Evolutionary conservation across 371 early-diverging fungal species (phyloP).

Genomic region (Mortierella sp.): DNA sequence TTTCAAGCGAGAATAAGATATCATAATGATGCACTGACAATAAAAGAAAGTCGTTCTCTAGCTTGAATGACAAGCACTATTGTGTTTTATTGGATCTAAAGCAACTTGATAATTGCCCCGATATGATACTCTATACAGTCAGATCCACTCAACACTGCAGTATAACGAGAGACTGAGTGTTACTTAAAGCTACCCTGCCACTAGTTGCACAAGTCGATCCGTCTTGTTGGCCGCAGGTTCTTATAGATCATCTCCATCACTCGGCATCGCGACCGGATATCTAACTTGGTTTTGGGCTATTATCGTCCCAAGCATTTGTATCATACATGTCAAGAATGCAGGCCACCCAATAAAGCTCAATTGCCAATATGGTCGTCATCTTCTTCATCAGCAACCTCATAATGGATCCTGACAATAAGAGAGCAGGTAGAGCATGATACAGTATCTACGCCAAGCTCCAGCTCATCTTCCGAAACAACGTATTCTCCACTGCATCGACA

Average conservation of each 20-base stretch:
- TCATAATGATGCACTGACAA: not conserved
- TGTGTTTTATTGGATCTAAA: not conserved
- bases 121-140: too few species aligned
- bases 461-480: slow-evolving; percentile 36
- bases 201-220: too few species aligned
- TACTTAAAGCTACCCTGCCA: too few species aligned
- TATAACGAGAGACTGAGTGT: too few species aligned
- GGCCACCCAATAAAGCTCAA: not conserved
- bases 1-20: slow-evolving; percentile 59
- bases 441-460: slow-evolving; percentile 47
- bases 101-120: too few species aligned
- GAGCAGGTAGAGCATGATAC: slow-evolving; percentile 51
- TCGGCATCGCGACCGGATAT: too few species aligned
- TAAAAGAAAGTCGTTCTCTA: not conserved
- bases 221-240: too few species aligned
- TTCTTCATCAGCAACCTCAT: slow-evolving; percentile 31
- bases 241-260: too few species aligned
- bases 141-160: too few species aligned
- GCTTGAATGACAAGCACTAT: not conserved
- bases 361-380: slow-evolving; percentile 7
- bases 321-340: too few species aligned
- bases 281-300: too few species aligned
- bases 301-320: too few species aligned
- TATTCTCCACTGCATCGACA: slow-evolving; percentile 54
- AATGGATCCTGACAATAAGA: slow-evolving; percentile 49